Conservation (phyloP, 257 asterid species). For the Mitragyna speciosa region DNA sequence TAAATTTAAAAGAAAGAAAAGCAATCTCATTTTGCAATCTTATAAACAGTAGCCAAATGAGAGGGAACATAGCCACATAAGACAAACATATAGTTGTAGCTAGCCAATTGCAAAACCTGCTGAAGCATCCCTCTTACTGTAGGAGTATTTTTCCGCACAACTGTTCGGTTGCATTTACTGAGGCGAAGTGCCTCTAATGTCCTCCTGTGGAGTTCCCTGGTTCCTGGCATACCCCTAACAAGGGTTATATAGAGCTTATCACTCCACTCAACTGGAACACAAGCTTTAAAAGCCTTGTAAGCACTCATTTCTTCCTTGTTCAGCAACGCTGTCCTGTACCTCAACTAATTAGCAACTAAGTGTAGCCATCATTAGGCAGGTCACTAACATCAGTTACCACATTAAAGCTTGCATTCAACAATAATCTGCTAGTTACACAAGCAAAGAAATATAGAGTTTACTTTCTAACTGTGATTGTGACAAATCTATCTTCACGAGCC, state of each 20-base stretch:
- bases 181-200: conserved; percentile 91
- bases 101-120: conserved; percentile 49
- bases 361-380: neutral
- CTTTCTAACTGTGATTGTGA: too few species aligned
- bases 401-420: neutral
- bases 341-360: neutral
- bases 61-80: neutral
- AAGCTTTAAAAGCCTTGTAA: conserved; percentile 75
- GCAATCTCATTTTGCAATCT: neutral
- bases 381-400: neutral
- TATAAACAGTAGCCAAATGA: neutral
- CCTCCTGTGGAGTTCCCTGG: conserved; percentile 89
- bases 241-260: conserved; percentile 77
- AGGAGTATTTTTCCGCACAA: conserved; percentile 80
- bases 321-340: conserved; percentile 17
- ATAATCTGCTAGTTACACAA: neutral
- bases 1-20: neutral
- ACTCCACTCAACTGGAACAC: conserved; percentile 87
- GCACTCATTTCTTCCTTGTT: conserved; percentile 62
- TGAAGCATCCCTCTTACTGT: conserved; percentile 90
- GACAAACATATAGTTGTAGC: neutral
- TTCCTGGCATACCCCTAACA: conserved; percentile 97
- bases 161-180: conserved; percentile 83
- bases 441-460: neutral
- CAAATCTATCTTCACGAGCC: neutral